Conservation (phyloP, 2,329 filamentous ascomycete species). For the Beauveria caledonica region DNA sequence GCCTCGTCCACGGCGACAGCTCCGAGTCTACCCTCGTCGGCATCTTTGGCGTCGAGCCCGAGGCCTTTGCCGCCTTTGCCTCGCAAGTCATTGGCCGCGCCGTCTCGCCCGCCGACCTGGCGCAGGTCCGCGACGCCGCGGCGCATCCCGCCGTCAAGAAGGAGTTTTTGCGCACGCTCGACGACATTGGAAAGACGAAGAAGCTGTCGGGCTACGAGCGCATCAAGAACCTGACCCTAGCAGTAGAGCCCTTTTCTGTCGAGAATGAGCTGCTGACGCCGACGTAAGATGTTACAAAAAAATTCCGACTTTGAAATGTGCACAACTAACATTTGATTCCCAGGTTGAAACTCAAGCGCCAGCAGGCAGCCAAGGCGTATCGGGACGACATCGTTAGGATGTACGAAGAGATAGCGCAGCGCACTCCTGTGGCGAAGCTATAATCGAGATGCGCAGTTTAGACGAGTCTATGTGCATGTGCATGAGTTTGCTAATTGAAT, state of each 20-base stretch:
- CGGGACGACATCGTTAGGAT: slow-evolving; percentile 44
- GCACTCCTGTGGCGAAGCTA: slow-evolving; percentile 35
- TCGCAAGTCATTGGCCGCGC: slow-evolving; percentile 64
- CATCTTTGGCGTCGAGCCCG: slow-evolving; percentile 82
- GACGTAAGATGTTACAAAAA: slow-evolving; percentile 54
- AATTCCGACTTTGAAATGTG: background rate
- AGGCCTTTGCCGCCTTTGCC: slow-evolving; percentile 73
- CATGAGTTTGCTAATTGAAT: too few species aligned
- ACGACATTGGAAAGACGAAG: slow-evolving; percentile 67
- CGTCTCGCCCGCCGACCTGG: slow-evolving; percentile 56
- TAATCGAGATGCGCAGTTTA: slow-evolving; percentile 16
- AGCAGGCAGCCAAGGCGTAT: slow-evolving; percentile 46
- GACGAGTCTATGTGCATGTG: too few species aligned
- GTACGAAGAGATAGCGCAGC: slow-evolving; percentile 45
- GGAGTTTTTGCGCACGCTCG: slow-evolving; percentile 70
- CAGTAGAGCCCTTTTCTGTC: slow-evolving; percentile 83
- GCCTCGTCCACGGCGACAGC: slow-evolving; percentile 85
- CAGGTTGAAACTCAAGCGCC: slow-evolving; percentile 54
- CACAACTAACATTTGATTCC: slow-evolving; percentile 9
- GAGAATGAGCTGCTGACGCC: slow-evolving; percentile 87
- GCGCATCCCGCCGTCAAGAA: slow-evolving; percentile 62
- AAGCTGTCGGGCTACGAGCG: slow-evolving; percentile 92
- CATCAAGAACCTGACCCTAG: slow-evolving; percentile 64
- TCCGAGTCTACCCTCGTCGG: slow-evolving; percentile 74
- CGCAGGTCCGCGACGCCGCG: slow-evolving; percentile 58